These are phyloP conservation scores for Phytophthora hybrid DNA, from an alignment of 352 stramenopile genomes.

Conservation along the genomic window DNA sequence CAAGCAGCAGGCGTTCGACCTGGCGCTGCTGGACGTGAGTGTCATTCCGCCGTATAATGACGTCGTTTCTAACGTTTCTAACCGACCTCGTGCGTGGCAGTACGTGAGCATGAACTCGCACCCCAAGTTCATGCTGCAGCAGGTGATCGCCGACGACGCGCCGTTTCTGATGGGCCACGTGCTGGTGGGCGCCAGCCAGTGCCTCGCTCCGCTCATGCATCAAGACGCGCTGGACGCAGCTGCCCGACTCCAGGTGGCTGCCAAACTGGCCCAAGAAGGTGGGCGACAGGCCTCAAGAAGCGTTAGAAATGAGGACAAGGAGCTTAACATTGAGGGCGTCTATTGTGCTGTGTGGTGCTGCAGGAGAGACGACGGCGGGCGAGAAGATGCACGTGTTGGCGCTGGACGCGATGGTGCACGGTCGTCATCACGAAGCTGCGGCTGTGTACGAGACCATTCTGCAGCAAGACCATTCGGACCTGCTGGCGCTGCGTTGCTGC, in stretches of 20 bases:
- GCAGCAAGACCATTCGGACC: slow-evolving; percentile 65
- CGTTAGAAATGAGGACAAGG: slow-evolving; percentile 12
- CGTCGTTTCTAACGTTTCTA: slow-evolving; percentile 33
- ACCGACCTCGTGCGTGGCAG: slow-evolving; percentile 30
- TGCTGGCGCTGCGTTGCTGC: slow-evolving; percentile 80
- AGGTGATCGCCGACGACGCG: slow-evolving; percentile 68
- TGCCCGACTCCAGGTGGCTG: slow-evolving; percentile 38
- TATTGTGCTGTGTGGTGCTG: slow-evolving; percentile 5
- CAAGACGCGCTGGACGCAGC: slow-evolving; percentile 69
- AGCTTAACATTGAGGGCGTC: not conserved
- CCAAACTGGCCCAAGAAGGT: slow-evolving; percentile 54
- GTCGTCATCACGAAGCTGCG: slow-evolving; percentile 72
- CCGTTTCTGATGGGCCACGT: slow-evolving; percentile 87
- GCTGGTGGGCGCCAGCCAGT: slow-evolving; percentile 81
- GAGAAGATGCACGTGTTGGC: slow-evolving; percentile 84
- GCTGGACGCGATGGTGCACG: slow-evolving; percentile 73
- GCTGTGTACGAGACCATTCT: slow-evolving; percentile 86
- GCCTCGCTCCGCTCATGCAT: slow-evolving; percentile 67
- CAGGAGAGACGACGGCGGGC: slow-evolving; percentile 35
- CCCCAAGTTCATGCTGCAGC: slow-evolving; percentile 76
- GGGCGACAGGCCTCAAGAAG: not conserved
- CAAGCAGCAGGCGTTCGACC: slow-evolving; percentile 76
- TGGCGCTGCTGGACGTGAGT: slow-evolving; percentile 73
- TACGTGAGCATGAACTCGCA: slow-evolving; percentile 86
- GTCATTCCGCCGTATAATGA: not conserved